These are phyloP conservation scores for Stagonosporopsis cucurbitacearum DNA, from an alignment of 2,329 filamentous ascomycete species.

Conservation along the genomic window DNA sequence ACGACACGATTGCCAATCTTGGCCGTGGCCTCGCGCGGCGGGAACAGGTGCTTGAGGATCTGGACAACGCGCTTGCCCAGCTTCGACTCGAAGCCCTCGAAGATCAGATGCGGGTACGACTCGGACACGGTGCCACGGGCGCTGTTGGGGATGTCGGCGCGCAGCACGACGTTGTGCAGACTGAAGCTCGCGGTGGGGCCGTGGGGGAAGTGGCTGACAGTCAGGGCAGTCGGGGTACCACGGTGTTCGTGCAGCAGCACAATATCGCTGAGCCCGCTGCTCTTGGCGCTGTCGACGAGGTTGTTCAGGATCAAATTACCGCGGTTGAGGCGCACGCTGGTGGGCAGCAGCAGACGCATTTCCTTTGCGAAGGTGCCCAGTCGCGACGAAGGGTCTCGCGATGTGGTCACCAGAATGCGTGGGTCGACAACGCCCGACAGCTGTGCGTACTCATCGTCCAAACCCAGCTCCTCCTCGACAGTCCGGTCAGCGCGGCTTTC, in stretches of 20 bases:
- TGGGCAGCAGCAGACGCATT: constrained; percentile 81
- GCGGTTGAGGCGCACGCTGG: constrained; percentile 85
- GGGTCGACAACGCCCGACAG: constrained; percentile 92
- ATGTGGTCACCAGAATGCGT: constrained; percentile 87
- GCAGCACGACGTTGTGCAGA: constrained; percentile 88
- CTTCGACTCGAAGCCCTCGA: constrained; percentile 86
- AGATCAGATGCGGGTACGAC: constrained; percentile 91
- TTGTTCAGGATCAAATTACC: constrained; percentile 89
- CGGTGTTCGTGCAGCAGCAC: constrained; percentile 81
- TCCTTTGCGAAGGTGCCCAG: constrained; percentile 93
- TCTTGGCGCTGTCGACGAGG: constrained; percentile 80
- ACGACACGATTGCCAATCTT: constrained; percentile 90
- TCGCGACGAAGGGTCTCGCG: constrained; percentile 82
- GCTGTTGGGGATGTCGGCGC: constrained; percentile 89
- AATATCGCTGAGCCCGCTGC: constrained; percentile 82
- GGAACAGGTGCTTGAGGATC: constrained; percentile 92
- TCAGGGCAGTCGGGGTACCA: constrained; percentile 88
- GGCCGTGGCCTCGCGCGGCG: constrained; percentile 77
- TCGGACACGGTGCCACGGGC: constrained; percentile 88
- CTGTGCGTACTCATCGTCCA: constrained; percentile 90
- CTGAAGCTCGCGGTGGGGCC: constrained; percentile 88
- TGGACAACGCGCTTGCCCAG: constrained; percentile 85
- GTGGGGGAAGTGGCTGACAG: constrained; percentile 84
- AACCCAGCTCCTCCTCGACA: constrained; percentile 71
- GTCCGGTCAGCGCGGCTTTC: constrained; percentile 76